Evolutionary conservation across 2,329 filamentous ascomycete species (phyloP), one percentile per base, ranked within the genome.

Genomic region (Aspergillus pseudoterreus): DNA sequence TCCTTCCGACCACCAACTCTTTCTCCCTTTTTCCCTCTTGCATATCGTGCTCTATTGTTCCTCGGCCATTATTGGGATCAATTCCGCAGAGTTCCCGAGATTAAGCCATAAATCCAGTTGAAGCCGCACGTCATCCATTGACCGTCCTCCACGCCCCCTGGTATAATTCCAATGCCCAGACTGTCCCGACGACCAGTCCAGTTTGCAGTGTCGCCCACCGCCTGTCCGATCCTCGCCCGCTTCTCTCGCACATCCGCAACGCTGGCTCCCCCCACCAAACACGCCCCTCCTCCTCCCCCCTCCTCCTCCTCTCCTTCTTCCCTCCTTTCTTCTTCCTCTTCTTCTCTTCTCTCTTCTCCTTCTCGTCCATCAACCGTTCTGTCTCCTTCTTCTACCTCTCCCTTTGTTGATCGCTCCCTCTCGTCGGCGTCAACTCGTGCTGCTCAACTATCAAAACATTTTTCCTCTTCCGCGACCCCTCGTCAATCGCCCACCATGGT

Each of bases 391-490:
- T 46, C 53, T 33, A 56, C 51, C n/a, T 45, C 27, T 44, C 14
- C 39, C 27, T 38, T 53, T 55, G 52, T 60, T 57, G 53, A 56
- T 58, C 51, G 47, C 41, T 57, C 57, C 47, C 50, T 57, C 51
- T 52, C 52, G 47, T 60, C 64, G 38, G 57, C 55, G 35, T 60
- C 62, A 48, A 57, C 67, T 57, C 71, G 74, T 57, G 70, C 70
- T 58, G 67, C 72, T 63, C 71, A 75, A 57, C 66, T 79, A 61
- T 69, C 74, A 57, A 71, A 75, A 62, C 78, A 79, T 60, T 66
- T 80, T 38, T 41, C 45, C 39, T 71, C 73, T 43, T 62, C 69
- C 36, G 54, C 63, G 58, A 50, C 68, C 41, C 56, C 58, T 19
- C 57, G 61, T 38, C 52, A 65, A 47, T 57, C 65, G 21, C 52